Evolutionary conservation across 2,329 filamentous ascomycete species (phyloP).

Genomic region (Fusarium ambrosium): DNA sequence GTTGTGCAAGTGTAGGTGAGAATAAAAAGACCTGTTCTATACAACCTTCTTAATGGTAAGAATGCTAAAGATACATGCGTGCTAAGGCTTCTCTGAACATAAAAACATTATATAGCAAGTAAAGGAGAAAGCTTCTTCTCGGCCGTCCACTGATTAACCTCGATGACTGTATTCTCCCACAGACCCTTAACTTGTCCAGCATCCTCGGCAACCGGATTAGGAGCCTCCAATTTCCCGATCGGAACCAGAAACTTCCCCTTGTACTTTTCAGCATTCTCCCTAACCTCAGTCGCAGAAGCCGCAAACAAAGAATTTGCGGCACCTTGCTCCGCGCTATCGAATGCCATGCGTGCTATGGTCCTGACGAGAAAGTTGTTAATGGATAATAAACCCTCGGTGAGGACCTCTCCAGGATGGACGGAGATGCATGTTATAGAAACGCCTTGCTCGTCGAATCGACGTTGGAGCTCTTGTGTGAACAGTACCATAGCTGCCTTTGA

Average conservation of each 20-base stretch:
- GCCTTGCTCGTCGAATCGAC: constrained; percentile 3
- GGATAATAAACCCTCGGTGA: neutral
- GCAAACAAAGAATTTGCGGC: constrained; percentile 14
- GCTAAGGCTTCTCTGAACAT: neutral
- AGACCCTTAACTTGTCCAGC: neutral
- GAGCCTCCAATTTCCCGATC: neutral
- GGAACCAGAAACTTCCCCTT: constrained; percentile 11
- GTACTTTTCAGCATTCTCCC: neutral
- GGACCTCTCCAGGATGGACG: constrained; percentile 17
- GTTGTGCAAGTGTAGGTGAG: no score
- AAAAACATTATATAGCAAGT: neutral
- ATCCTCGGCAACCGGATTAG: constrained; percentile 3
- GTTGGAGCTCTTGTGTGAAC: constrained; percentile 21
- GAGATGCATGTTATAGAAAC: constrained; percentile 4
- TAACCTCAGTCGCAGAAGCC: constrained; percentile 8
- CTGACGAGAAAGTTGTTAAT: neutral
- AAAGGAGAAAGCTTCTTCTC: neutral
- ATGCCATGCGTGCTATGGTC: neutral
- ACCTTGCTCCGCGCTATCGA: constrained; percentile 8
- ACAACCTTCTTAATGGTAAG: no score
- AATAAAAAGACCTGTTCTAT: no score
- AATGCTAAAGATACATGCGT: neutral
- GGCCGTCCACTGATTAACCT: neutral
- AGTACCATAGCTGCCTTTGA: constrained; percentile 10
- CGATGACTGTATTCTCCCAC: constrained; percentile 9